Evolutionary conservation across 83 land plant species (phyloP).

Genomic region (Isoetes engelmannii): DNA sequence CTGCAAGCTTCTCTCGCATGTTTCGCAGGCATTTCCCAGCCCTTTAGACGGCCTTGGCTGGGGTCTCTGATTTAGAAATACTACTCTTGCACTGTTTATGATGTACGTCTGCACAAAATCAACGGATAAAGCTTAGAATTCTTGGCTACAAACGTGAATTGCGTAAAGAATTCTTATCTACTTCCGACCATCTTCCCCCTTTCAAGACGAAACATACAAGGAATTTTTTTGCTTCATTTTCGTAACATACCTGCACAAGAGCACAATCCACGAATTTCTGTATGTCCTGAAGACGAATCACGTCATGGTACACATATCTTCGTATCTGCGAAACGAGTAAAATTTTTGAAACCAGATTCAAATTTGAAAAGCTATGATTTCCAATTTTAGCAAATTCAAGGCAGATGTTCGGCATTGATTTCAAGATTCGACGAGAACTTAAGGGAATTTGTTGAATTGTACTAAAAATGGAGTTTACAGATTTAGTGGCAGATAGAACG

Average conservation of each 20-base stretch:
- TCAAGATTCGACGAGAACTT: no score
- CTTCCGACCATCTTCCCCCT: no score
- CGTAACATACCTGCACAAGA: slow-evolving; percentile 56
- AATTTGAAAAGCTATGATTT: no score
- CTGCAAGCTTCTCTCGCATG: slow-evolving; percentile 39
- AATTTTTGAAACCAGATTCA: no score
- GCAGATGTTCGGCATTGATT: no score
- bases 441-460: no score
- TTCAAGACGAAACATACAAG: not conserved
- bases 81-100: slow-evolving; percentile 40
- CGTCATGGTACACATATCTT: slow-evolving; percentile 88
- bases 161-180: no score
- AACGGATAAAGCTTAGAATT: not conserved
- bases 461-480: no score
- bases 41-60: slow-evolving; percentile 39
- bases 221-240: not conserved
- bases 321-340: slow-evolving; percentile 46
- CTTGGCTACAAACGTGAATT: no score
- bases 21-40: slow-evolving; percentile 32
- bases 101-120: slow-evolving; percentile 28
- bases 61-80: slow-evolving; percentile 38
- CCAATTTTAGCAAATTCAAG: no score
- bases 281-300: slow-evolving; percentile 68
- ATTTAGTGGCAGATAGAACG: no score
- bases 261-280: slow-evolving; percentile 81